A percentile compares a stretch with the other conserved stretches of the same genome.
These are phyloP conservation scores for Trichopus zeylanicus DNA, from an alignment of 116 monocot genomes.

Conservation along the genomic window DNA sequence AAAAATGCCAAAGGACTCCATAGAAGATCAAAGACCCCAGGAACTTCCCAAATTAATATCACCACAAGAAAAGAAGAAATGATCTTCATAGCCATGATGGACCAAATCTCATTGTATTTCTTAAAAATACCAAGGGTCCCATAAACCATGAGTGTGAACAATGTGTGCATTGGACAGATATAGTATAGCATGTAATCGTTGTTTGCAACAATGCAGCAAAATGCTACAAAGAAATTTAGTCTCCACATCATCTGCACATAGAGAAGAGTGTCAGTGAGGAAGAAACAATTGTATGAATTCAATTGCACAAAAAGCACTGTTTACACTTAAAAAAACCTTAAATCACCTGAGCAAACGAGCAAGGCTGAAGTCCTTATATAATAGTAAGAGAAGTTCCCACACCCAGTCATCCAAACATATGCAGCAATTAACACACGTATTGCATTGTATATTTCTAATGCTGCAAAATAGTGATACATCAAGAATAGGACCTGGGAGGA, in stretches of 20 bases:
- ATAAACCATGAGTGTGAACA: conserved; percentile 97
- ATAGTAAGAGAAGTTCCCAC: conserved; percentile 98
- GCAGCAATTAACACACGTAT: conserved; percentile 96
- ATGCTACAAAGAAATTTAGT: conserved; percentile 81
- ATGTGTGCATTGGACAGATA: conserved; percentile 96
- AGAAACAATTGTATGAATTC: too few species aligned
- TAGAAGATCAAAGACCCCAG: conserved; percentile 77
- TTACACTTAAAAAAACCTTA: neutral
- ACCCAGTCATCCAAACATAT: conserved; percentile 99
- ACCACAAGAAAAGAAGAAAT: conserved; percentile 65
- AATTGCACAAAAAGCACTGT: neutral
- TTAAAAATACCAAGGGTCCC: conserved; percentile 84
- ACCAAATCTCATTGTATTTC: conserved; percentile 82
- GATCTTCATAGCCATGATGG: conserved; percentile 80
- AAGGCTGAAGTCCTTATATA: conserved; percentile 95
- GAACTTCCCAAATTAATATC: conserved; percentile 90
- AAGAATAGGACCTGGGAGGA: conserved; percentile 80
- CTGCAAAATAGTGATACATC: conserved; percentile 99
- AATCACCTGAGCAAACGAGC: conserved; percentile 89
- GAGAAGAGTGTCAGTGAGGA: neutral
- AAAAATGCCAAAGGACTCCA: conserved; percentile 86
- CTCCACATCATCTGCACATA: conserved; percentile 99
- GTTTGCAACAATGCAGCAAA: conserved; percentile 88
- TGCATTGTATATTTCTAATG: conserved; percentile 94
- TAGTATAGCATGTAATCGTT: conserved; percentile 98